Percentiles rank a stretch among this genome's conserved stretches.
Evolutionary conservation across 164 flowering plant species (phyloP).

Genomic region (Litsea cubeba): DNA sequence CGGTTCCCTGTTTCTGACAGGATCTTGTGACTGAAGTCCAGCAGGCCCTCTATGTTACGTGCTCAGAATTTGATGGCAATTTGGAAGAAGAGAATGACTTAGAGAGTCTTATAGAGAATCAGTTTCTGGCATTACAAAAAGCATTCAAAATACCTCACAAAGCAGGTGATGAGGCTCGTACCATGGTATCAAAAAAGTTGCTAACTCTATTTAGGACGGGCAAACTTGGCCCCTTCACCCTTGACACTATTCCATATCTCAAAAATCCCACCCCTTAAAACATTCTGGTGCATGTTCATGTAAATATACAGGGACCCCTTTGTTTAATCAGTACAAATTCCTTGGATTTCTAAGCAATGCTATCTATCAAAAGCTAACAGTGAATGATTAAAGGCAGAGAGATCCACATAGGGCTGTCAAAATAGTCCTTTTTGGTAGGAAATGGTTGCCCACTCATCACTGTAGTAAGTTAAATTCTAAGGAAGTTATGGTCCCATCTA

Average conservation of each 20-base stretch:
- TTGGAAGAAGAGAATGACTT: constrained; percentile 69
- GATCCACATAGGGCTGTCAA: no score
- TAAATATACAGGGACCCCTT: neutral
- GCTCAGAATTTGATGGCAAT: constrained; percentile 62
- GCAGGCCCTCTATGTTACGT: constrained; percentile 45
- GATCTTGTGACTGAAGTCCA: constrained; percentile 68
- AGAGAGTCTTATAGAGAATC: constrained; percentile 65
- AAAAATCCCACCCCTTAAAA: neutral
- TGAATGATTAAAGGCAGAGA: no score
- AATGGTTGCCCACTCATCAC: no score
- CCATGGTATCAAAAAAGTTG: constrained; percentile 77
- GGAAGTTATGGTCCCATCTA: no score
- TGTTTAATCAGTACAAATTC: no score
- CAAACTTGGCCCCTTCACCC: constrained; percentile 82
- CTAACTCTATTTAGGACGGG: constrained; percentile 80
- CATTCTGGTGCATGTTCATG: neutral
- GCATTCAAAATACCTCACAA: constrained; percentile 73
- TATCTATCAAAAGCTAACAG: no score
- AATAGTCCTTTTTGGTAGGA: no score
- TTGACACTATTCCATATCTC: constrained; percentile 65
- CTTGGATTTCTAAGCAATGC: no score
- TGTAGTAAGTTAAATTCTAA: no score
- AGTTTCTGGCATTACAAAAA: constrained; percentile 68
- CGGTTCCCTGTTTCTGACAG: constrained; percentile 27
- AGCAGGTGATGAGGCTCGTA: constrained; percentile 64